Evolutionary conservation across 1,284 basidiomycete species (phyloP).

Genomic region (Ustilago nuda): DNA sequence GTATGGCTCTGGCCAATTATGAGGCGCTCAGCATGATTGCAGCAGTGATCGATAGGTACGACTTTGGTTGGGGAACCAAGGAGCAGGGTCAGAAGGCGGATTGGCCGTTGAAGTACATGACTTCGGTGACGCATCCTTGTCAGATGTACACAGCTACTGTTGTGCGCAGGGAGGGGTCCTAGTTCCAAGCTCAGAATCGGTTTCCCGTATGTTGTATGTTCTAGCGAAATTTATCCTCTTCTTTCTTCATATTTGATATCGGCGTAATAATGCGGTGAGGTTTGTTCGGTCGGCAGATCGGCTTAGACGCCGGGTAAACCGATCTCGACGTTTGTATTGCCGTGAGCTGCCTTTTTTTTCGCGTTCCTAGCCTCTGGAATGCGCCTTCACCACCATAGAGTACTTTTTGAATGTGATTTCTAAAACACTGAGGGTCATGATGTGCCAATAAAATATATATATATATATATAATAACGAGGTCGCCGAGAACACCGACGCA

Average conservation of each 20-base stretch:
- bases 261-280: not conserved
- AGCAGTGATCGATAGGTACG: slow-evolving; percentile 41
- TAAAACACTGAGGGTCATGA: too few relatives aligned
- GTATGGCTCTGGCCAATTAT: slow-evolving; percentile 59
- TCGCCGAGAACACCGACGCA: too few relatives aligned
- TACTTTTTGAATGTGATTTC: too few relatives aligned
- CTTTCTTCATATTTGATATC: not conserved
- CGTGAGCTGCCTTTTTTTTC: too few relatives aligned
- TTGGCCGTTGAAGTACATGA: slow-evolving; percentile 53
- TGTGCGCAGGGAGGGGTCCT: slow-evolving; percentile 27
- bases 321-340: too few relatives aligned
- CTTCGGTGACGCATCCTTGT: slow-evolving; percentile 56
- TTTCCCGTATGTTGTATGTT: not conserved
- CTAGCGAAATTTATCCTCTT: not conserved
- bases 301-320: not conserved
- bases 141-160: slow-evolving; percentile 52
- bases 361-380: too few relatives aligned
- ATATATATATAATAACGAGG: too few relatives aligned
- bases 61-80: slow-evolving; percentile 51
- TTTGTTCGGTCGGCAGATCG: not conserved
- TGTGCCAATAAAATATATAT: too few relatives aligned
- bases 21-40: slow-evolving; percentile 49
- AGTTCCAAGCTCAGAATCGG: not conserved
- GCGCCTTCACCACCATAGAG: too few relatives aligned
- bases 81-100: slow-evolving; percentile 55